These are phyloP conservation scores for Acephala macrosclerotiorum DNA, from an alignment of 2,329 filamentous ascomycete species.

Conservation along the genomic window DNA sequence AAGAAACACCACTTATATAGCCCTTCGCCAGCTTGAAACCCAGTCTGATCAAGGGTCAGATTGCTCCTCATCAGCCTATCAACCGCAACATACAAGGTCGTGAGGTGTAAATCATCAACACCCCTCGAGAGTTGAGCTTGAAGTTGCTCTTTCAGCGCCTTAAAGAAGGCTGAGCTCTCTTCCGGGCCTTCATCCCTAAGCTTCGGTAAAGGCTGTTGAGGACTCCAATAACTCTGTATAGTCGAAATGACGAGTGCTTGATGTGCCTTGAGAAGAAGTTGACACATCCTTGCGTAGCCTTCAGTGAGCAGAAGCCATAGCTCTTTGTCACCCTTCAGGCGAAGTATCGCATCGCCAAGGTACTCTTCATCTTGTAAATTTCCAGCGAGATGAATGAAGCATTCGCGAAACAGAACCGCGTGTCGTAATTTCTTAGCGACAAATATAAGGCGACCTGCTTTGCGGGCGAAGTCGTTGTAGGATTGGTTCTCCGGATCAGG, in stretches of 20 bases:
- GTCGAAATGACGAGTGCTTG: neutral
- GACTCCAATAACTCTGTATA: neutral
- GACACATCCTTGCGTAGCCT: neutral
- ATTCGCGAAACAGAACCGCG: slow-evolving; percentile 18
- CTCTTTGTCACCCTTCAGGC: neutral
- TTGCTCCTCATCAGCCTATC: neutral
- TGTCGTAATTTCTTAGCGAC: slow-evolving; percentile 14
- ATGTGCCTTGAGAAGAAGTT: neutral
- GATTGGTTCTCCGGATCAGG: neutral
- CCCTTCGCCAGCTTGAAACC: neutral
- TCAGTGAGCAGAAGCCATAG: neutral
- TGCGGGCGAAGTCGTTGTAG: neutral
- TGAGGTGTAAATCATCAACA: neutral
- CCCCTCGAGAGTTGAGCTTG: neutral
- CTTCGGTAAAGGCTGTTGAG: neutral
- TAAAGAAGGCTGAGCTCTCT: neutral
- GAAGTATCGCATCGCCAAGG: neutral
- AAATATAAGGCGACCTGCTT: neutral
- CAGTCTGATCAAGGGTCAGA: neutral
- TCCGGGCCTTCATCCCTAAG: neutral
- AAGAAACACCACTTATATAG: neutral
- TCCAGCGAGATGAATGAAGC: slow-evolving; percentile 6
- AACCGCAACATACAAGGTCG: neutral
- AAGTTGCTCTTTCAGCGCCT: neutral
- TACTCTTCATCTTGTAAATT: neutral